phyloP scores from a whole-genome alignment of 192 early-diverging fungal species.

The Backusella circina region DNA sequence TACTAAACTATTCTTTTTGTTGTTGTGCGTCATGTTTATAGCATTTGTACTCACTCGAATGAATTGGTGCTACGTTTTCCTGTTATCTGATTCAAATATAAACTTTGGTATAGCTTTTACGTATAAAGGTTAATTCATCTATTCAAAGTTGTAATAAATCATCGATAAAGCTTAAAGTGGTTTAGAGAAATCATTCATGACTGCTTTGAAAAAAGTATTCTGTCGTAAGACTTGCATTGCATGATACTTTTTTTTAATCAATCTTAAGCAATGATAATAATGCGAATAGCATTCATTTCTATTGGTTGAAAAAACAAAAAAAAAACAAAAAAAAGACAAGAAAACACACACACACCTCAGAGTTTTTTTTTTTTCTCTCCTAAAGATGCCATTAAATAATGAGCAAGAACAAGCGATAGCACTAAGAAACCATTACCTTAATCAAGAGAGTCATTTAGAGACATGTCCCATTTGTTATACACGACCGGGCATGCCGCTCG shows the following conservation, averaged over 20 bases:
- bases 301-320: too few species aligned
- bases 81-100: too few species aligned
- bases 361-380: neutral
- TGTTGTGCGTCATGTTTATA: neutral
- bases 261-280: neutral
- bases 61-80: neutral
- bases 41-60: neutral
- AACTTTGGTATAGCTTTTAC: too few species aligned
- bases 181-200: too few species aligned
- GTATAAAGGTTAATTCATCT: too few species aligned
- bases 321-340: neutral
- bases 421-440: neutral
- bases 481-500: slow-evolving; percentile 53
- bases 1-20: neutral
- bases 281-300: too few species aligned
- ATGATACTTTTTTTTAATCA: neutral
- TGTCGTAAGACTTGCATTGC: neutral
- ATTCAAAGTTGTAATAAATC: too few species aligned
- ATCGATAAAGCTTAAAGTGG: too few species aligned
- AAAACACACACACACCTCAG: neutral
- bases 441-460: slow-evolving; percentile 6
- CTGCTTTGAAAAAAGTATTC: neutral
- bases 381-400: neutral
- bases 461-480: slow-evolving; percentile 33
- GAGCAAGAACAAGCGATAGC: neutral